Evolutionary conservation across 495 filamentous ascomycete genomes (phyloP), one percentile per base, ranked within the genome.

Genomic region (Hypoxylon fragiforme): DNA sequence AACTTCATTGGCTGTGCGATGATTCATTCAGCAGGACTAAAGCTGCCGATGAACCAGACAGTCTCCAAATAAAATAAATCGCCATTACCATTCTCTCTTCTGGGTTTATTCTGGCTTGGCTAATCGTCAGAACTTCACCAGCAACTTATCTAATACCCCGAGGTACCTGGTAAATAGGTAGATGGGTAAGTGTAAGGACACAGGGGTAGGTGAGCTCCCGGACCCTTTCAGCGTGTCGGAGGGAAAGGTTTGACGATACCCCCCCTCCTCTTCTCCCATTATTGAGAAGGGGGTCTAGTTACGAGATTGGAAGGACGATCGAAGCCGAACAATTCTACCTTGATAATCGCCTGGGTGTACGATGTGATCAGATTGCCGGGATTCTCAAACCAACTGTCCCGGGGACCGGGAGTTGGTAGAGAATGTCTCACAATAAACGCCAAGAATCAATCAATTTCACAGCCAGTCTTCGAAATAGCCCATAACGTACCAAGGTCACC

Each of bases 401-500:
- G 16, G 42, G 50, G 46, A 30, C 37, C 43, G 52, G 47, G 52
- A 39, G 38, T 47, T 43, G 38, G 44, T 39, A 44, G 39, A 19
- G 22, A 22, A 26, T 30, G 52, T 51, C 47, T 62, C 52, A 56
- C 35, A 39, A 44, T 24, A 28, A 44, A 22, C 38, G 58, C 58
- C 47, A 56, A 57, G 43, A 53, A 49, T 57, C 58, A 37, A 57
- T 57, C 58, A 51, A 53, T 62, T 57, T 53, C 43, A 26, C 40
- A 28, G 22, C 41, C 43, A 13, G 46, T 48, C 32, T 30, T 47
- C 30, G n/a, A 12, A 35, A 21, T 7, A 38, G 30, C 31, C 28
- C 44, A 21, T 46, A 41, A 40, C 12, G 16, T 51, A 28, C n/a
- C 19, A 24, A 43, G 32, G 49, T 54, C 31, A 32, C 45, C 40